Evolutionary conservation across 805 yeast genomes (phyloP).

Genomic region (Cyberlindnera galapagoensis): DNA sequence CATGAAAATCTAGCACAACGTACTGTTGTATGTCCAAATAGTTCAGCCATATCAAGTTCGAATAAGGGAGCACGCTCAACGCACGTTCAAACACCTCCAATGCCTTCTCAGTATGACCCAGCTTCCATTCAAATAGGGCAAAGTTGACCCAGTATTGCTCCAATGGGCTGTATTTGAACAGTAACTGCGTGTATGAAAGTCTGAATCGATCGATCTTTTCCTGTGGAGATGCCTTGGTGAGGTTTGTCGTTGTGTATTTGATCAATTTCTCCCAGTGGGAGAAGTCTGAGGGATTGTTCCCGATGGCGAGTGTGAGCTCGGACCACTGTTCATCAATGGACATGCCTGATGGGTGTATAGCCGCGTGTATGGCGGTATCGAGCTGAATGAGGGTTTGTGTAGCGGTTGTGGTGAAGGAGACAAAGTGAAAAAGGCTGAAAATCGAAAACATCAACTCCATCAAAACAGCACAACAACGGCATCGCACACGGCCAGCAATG

Average conservation of each 20-base stretch:
- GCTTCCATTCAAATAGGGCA: constrained; percentile 40
- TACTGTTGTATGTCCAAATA: constrained; percentile 36
- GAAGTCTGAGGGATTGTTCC: constrained; percentile 30
- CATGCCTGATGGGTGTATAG: too few species aligned
- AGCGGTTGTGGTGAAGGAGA: too few species aligned
- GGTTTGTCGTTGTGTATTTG: constrained; percentile 26
- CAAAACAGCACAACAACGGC: constrained; percentile 6
- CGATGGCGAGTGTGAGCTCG: constrained; percentile 11
- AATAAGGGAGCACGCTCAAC: constrained; percentile 34
- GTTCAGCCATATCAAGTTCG: constrained; percentile 44
- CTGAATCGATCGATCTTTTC: constrained; percentile 30
- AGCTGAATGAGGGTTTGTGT: too few species aligned
- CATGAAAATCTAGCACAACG: constrained; percentile 23
- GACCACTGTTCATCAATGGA: constrained; percentile 14
- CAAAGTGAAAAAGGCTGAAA: too few species aligned
- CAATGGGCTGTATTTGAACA: constrained; percentile 41
- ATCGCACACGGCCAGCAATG: too few species aligned
- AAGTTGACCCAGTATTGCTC: constrained; percentile 54
- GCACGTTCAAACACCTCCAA: constrained; percentile 32
- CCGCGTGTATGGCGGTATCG: too few species aligned
- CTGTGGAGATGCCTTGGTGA: constrained; percentile 30
- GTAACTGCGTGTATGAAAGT: constrained; percentile 35
- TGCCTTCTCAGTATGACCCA: constrained; percentile 36
- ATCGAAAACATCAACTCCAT: background rate
- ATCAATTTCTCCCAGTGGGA: constrained; percentile 33